These are phyloP conservation scores for Mucor irregularis DNA, from an alignment of 371 early-diverging fungal species.

Conservation along the genomic window DNA sequence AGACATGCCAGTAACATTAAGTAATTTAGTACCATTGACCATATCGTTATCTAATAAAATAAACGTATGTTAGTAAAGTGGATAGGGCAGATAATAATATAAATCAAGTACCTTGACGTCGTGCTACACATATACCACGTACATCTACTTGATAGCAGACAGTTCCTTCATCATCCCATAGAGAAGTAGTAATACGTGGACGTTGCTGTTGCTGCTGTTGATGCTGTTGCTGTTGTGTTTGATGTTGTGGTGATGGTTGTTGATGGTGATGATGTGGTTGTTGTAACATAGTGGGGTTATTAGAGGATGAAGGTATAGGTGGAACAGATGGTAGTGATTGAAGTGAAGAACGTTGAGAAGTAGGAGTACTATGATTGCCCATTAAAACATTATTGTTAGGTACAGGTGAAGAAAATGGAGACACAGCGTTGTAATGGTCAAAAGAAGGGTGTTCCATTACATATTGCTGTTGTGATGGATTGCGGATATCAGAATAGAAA, in stretches of 20 bases:
- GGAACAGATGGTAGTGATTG: constrained; percentile 8
- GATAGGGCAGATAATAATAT: neutral
- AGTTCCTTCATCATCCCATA: constrained; percentile 85
- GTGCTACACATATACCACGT: constrained; percentile 74
- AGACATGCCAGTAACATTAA: constrained; percentile 86
- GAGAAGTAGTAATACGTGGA: constrained; percentile 68
- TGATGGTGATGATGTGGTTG: neutral
- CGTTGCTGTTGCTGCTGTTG: constrained; percentile 20
- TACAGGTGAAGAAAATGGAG: constrained; percentile 4
- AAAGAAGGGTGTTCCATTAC: neutral
- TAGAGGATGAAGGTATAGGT: constrained; percentile 7
- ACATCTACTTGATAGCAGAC: constrained; percentile 81
- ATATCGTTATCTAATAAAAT: constrained; percentile 67
- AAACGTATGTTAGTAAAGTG: neutral
- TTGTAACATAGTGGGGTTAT: neutral
- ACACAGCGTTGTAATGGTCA: neutral
- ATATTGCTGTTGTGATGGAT: neutral
- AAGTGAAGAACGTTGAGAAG: constrained; percentile 5
- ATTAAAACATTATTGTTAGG: neutral
- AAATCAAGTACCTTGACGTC: constrained; percentile 64
- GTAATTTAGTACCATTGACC: constrained; percentile 85
- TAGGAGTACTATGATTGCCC: neutral
- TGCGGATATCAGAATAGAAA: neutral
- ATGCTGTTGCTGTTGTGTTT: neutral
- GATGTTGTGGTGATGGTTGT: neutral